Evolutionary conservation across 139 green algal species (phyloP).

Genomic region (Parachlorella kessleri): DNA sequence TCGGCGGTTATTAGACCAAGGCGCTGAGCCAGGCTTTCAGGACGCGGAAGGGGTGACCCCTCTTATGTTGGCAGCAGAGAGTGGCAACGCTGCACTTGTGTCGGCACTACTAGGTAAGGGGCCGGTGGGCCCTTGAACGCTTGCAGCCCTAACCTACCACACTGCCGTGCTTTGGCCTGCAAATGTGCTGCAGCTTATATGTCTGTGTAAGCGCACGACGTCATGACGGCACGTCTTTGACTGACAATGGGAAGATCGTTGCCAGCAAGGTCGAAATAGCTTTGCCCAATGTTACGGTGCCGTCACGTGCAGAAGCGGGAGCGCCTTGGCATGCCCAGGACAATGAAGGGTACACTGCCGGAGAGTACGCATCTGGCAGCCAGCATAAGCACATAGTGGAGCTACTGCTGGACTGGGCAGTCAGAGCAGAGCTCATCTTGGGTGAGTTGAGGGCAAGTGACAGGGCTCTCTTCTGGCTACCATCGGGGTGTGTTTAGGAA

Average conservation of each 20-base stretch:
- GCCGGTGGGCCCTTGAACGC: not conserved
- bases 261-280: no score
- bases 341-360: conserved; percentile 23
- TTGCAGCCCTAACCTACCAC: not conserved
- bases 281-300: no score
- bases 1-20: no score
- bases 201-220: no score
- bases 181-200: no score
- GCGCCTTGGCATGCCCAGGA: conserved; percentile 42
- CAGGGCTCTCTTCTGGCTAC: no score
- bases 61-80: conserved; percentile 45
- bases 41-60: conserved; percentile 34
- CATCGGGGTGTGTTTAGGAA: no score
- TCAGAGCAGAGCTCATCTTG: conserved; percentile 35
- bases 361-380: conserved; percentile 38
- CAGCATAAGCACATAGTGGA: conserved; percentile 10
- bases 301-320: conserved; percentile 37
- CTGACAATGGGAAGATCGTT: no score
- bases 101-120: conserved; percentile 28
- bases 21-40: conserved; percentile 25
- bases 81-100: conserved; percentile 22
- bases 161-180: no score
- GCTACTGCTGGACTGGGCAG: conserved; percentile 41
- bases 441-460: not conserved
- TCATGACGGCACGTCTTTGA: no score